These are phyloP conservation scores for Cryptococcus depauperatus DNA, from an alignment of 1,284 basidiomycete genomes.

Conservation along the genomic window DNA sequence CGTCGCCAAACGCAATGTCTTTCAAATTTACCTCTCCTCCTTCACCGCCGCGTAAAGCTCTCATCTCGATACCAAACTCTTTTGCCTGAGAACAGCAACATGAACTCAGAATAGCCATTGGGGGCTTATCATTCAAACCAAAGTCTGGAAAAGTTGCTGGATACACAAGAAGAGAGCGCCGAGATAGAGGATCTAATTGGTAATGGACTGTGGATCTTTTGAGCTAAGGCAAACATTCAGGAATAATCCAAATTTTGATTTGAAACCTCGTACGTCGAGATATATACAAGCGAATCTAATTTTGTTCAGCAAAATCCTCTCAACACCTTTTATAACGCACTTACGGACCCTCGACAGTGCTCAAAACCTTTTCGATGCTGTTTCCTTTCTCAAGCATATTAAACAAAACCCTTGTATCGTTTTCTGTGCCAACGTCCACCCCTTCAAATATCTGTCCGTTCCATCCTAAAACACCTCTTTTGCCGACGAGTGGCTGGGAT, in stretches of 20 bases:
- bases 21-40: conserved; percentile 21
- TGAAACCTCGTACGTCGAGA: conserved; percentile 62
- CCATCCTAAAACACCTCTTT: conserved; percentile 65
- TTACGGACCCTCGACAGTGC: conserved; percentile 75
- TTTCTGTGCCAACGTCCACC: conserved; percentile 56
- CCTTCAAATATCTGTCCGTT: conserved; percentile 88
- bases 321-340: conserved; percentile 44
- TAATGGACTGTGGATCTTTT: conserved; percentile 54
- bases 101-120: conserved; percentile 27
- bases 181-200: conserved; percentile 80
- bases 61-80: conserved; percentile 17
- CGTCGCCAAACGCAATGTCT: conserved; percentile 4
- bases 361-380: conserved; percentile 52
- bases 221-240: no score
- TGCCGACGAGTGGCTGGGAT: conserved; percentile 60
- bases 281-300: conserved; percentile 76
- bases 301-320: neutral
- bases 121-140: neutral
- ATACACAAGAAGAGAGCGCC: conserved; percentile 70
- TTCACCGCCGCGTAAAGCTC: conserved; percentile 31
- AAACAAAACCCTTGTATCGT: conserved; percentile 69
- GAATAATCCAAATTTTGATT: no score
- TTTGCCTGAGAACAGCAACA: conserved; percentile 18
- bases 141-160: conserved; percentile 2
- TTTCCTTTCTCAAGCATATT: conserved; percentile 49